Evolutionary conservation across 2,329 filamentous ascomycete species (phyloP).

Genomic region (Aspergillus sp.): DNA sequence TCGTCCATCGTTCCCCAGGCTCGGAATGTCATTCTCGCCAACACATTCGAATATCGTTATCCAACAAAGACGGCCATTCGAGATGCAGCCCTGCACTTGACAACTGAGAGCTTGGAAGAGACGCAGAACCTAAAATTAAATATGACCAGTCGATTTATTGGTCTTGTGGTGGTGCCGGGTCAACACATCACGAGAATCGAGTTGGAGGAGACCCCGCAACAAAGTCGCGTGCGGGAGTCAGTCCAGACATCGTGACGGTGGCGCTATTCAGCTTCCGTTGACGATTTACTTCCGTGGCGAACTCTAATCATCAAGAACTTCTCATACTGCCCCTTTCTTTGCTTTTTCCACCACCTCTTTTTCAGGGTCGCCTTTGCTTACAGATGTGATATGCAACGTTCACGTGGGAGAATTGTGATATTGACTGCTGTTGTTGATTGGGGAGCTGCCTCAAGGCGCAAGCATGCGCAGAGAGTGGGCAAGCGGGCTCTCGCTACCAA

Average conservation of each 20-base stretch:
- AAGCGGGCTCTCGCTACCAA: conserved; percentile 5
- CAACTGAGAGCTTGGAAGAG: conserved; percentile 22
- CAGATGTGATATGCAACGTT: conserved; percentile 16
- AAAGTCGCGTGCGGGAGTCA: conserved; percentile 25
- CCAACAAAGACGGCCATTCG: conserved; percentile 61
- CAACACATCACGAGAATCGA: conserved; percentile 86
- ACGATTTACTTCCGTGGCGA: conserved; percentile 9
- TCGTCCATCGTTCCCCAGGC: conserved; percentile 60
- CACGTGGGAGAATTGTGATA: conserved; percentile 11
- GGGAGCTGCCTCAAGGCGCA: not conserved
- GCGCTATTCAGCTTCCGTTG: conserved; percentile 11
- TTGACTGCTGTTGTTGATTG: conserved; percentile 2
- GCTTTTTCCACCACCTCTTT: not conserved
- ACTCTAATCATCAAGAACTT: conserved; percentile 9
- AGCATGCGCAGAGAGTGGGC: conserved; percentile 6
- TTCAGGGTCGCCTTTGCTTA: not conserved
- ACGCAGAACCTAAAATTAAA: conserved; percentile 60
- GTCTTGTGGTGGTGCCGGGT: conserved; percentile 86
- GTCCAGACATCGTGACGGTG: conserved; percentile 24
- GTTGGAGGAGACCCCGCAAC: conserved; percentile 66
- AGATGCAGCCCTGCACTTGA: conserved; percentile 43
- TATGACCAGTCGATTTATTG: conserved; percentile 85
- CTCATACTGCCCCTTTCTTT: conserved; percentile 4
- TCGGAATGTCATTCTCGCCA: conserved; percentile 81
- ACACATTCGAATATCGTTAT: conserved; percentile 86